Percentiles rank a stretch among this genome's conserved stretches.
Conservation (phyloP, 176 grass and related monocot species). For the Oryza longistaminata region DNA sequence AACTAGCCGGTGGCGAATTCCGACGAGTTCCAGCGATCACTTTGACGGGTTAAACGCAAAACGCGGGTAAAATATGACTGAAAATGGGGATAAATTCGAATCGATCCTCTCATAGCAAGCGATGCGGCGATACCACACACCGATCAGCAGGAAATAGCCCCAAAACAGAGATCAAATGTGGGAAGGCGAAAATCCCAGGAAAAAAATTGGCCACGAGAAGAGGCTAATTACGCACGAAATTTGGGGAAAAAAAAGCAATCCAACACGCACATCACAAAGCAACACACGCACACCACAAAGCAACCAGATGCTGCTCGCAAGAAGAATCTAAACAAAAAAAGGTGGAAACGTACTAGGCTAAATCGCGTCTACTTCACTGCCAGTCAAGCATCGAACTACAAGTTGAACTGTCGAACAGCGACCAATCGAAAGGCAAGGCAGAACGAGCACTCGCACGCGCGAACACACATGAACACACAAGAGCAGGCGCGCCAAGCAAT, state of each 20-base stretch:
- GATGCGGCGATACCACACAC: neutral
- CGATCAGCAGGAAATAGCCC: neutral
- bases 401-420: neutral
- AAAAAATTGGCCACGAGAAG: neutral
- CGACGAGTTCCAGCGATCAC: neutral
- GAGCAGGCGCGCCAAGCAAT: neutral
- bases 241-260: neutral
- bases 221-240: neutral
- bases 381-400: neutral
- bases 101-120: neutral
- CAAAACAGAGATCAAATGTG: neutral
- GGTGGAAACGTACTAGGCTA: neutral
- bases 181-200: neutral
- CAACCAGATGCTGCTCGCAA: slow-evolving; percentile 1
- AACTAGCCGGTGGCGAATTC: neutral
- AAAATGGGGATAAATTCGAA: neutral
- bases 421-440: neutral
- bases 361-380: neutral
- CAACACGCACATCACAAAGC: neutral
- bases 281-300: neutral
- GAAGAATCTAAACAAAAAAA: neutral
- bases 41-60: neutral
- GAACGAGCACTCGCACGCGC: neutral
- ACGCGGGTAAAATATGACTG: neutral
- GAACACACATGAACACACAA: neutral